These are phyloP conservation scores for Fusarium equiseti DNA, from an alignment of 2,329 filamentous ascomycete genomes.

Conservation along the genomic window DNA sequence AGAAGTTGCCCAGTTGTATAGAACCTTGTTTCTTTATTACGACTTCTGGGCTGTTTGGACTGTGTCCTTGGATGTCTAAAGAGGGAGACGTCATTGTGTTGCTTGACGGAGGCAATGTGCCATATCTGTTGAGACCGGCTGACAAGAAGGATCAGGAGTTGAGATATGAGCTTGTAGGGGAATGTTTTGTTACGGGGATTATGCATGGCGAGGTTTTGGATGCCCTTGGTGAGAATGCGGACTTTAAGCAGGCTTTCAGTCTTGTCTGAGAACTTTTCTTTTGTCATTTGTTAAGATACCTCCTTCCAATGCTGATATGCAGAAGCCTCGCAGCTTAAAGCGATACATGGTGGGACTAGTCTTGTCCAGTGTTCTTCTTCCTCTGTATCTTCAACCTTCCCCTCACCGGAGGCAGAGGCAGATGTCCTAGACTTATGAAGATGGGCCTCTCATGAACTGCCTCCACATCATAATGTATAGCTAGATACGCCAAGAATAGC, in stretches of 20 bases:
- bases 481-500: not conserved
- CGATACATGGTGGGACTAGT: not conserved
- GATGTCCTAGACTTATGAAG: not conserved
- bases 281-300: too few species aligned
- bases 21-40: slow-evolving; percentile 28
- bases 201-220: slow-evolving; percentile 30
- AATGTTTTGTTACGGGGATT: slow-evolving; percentile 30
- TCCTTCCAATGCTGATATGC: not conserved
- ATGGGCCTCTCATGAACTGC: not conserved
- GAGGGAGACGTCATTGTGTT: slow-evolving; percentile 25
- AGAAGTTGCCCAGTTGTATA: slow-evolving; percentile 12
- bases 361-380: not conserved
- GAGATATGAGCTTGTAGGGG: slow-evolving; percentile 19
- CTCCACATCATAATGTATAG: not conserved
- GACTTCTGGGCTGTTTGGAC: slow-evolving; percentile 7
- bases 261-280: not conserved
- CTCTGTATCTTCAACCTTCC: not conserved
- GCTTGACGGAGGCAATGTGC: slow-evolving; percentile 28
- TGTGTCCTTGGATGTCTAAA: slow-evolving; percentile 33
- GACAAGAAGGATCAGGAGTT: not conserved
- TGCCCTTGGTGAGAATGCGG: not conserved
- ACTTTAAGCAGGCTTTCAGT: not conserved
- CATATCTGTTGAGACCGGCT: slow-evolving; percentile 16
- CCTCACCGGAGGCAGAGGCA: not conserved
- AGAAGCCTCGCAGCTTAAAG: too few species aligned